A percentile compares a stretch with the other conserved stretches of the same genome.
Evolutionary conservation across 1,284 basidiomycete species (phyloP).

Genomic region (Ustilago hordei): DNA sequence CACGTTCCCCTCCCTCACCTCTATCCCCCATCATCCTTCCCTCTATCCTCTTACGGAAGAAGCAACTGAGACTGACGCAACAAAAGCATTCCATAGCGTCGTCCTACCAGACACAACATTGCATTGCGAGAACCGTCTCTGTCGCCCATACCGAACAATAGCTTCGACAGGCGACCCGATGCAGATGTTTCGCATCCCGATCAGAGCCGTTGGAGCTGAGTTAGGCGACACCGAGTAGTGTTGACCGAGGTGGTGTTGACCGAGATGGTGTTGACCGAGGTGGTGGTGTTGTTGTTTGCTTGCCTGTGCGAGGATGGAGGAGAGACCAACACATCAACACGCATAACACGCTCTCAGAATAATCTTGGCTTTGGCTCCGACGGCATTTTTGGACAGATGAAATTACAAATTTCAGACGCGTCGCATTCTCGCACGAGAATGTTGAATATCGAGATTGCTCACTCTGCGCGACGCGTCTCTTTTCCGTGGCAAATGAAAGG

Average conservation of each 20-base stretch:
- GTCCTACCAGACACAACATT: background rate
- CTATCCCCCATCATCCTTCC: background rate
- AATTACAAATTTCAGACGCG: background rate
- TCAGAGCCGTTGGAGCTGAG: background rate
- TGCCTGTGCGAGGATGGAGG: background rate
- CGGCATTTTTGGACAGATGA: background rate
- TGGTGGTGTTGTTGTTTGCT: background rate
- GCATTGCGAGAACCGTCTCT: background rate
- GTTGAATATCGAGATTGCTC: background rate
- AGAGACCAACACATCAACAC: constrained; percentile 16
- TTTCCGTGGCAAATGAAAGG: background rate
- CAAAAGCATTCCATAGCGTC: constrained; percentile 13
- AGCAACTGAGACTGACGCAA: background rate
- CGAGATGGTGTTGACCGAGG: background rate
- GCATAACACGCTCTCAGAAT: too few relatives aligned
- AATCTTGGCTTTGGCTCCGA: too few relatives aligned
- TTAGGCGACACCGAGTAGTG: too few relatives aligned
- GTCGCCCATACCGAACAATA: background rate
- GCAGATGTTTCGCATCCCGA: background rate
- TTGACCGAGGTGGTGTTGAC: background rate
- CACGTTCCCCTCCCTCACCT: background rate
- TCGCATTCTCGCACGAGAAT: constrained; percentile 2
- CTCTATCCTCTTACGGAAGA: background rate
- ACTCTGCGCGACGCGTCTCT: constrained; percentile 14
- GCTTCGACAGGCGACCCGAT: background rate